These are phyloP conservation scores for Scedosporium minutisporum DNA, from an alignment of 2,329 filamentous ascomycete species.

Conservation along the genomic window DNA sequence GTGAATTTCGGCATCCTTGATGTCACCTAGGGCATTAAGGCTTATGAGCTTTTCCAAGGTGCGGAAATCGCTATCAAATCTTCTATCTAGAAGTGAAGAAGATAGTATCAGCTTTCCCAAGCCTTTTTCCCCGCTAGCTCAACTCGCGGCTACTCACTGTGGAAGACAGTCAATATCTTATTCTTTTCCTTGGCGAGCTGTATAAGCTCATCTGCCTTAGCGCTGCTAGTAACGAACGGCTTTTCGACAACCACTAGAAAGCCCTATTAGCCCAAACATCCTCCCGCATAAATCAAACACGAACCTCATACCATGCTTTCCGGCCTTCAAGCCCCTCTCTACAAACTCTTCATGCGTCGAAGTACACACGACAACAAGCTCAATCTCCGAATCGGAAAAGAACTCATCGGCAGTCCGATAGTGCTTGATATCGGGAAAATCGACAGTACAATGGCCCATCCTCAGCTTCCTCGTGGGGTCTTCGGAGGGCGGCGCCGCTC, in stretches of 20 bases:
- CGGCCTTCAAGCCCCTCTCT: slow-evolving; percentile 44
- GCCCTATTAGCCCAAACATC: not conserved
- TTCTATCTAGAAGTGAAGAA: not conserved
- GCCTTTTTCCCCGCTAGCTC: no score
- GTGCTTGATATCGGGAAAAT: slow-evolving; percentile 39
- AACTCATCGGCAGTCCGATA: slow-evolving; percentile 50
- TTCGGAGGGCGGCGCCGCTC: slow-evolving; percentile 26
- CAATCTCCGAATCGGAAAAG: slow-evolving; percentile 46
- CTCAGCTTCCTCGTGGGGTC: slow-evolving; percentile 20
- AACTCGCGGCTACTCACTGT: slow-evolving; percentile 30
- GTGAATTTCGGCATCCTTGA: slow-evolving; percentile 57
- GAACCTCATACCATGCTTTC: slow-evolving; percentile 41
- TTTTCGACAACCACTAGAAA: slow-evolving; percentile 52
- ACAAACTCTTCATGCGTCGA: slow-evolving; percentile 24
- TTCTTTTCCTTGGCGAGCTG: slow-evolving; percentile 34
- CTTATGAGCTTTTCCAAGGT: slow-evolving; percentile 47
- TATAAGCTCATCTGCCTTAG: slow-evolving; percentile 46
- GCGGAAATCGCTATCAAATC: slow-evolving; percentile 49
- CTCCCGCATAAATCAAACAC: not conserved
- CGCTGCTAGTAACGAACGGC: slow-evolving; percentile 50
- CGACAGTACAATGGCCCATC: slow-evolving; percentile 36
- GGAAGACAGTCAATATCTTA: slow-evolving; percentile 41
- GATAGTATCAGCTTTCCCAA: not conserved
- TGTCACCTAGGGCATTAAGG: slow-evolving; percentile 44
- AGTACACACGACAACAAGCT: slow-evolving; percentile 46